phyloP scores from a whole-genome alignment of 176 grass and related monocot species.

The Miscanthus lutarioriparius region DNA sequence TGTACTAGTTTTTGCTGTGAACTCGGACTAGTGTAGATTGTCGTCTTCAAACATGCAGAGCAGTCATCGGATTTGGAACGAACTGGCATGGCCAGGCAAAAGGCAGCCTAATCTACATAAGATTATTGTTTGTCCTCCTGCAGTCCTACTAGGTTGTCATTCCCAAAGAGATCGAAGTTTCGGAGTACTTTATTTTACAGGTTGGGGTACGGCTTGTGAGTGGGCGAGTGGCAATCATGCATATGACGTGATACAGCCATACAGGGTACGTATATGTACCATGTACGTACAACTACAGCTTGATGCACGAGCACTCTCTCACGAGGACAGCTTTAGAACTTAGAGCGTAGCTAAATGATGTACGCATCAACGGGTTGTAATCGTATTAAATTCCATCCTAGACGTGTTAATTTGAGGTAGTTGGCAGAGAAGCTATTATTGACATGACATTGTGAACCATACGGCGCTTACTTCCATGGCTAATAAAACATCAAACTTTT shows the following conservation, averaged over 20 bases:
- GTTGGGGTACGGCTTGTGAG: neutral
- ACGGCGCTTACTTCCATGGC: neutral
- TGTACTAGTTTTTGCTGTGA: neutral
- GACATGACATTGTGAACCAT: neutral
- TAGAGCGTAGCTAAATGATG: neutral
- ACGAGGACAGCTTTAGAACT: neutral
- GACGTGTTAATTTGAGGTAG: neutral
- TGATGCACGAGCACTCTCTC: neutral
- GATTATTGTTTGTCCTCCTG: neutral
- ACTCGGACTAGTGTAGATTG: neutral
- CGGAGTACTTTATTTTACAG: neutral
- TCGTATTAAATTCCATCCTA: conserved; percentile 23
- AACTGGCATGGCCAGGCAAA: neutral
- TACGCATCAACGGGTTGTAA: neutral
- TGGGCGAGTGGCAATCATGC: neutral
- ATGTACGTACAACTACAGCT: neutral
- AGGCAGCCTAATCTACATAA: neutral
- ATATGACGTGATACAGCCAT: neutral
- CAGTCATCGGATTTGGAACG: conserved; percentile 2
- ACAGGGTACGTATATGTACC: neutral
- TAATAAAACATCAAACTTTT: neutral
- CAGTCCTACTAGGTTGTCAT: neutral
- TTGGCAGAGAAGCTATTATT: neutral
- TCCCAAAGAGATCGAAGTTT: conserved; percentile 24
- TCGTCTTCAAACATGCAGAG: neutral